phyloP scores from a whole-genome alignment of 345 rosid species.

The Populus tremula region DNA sequence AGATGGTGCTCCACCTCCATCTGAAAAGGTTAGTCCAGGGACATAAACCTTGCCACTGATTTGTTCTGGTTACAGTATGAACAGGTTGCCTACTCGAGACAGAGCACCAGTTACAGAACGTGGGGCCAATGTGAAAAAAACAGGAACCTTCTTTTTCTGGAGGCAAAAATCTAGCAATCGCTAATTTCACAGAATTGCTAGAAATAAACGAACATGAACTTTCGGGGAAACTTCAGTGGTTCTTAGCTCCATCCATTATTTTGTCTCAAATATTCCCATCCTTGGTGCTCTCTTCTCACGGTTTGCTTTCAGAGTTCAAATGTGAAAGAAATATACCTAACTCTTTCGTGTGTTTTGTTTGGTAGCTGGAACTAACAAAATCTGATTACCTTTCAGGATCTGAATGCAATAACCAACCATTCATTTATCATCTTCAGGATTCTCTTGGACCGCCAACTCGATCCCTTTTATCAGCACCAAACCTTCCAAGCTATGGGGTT shows the following conservation, averaged over 20 bases:
- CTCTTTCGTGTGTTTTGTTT: neutral
- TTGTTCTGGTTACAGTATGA: too few species aligned
- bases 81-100: too few species aligned
- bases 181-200: neutral
- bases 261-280: neutral
- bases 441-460: neutral
- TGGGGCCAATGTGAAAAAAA: too few species aligned
- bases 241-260: neutral
- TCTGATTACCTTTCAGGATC: too few species aligned
- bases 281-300: neutral
- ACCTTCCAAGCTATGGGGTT: neutral
- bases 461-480: too few species aligned
- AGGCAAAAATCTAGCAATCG: too few species aligned
- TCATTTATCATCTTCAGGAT: neutral
- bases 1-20: too few species aligned
- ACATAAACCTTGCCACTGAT: too few species aligned
- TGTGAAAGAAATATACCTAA: neutral
- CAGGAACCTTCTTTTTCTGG: too few species aligned
- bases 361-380: neutral
- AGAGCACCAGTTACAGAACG: too few species aligned
- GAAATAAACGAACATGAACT: neutral
- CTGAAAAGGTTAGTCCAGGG: too few species aligned
- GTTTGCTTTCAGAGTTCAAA: neutral
- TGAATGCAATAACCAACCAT: neutral
- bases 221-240: neutral